Base-by-base conservation (phyloP, 495 filamentous ascomycete genomes). In the Physcia stellaris region DNA sequence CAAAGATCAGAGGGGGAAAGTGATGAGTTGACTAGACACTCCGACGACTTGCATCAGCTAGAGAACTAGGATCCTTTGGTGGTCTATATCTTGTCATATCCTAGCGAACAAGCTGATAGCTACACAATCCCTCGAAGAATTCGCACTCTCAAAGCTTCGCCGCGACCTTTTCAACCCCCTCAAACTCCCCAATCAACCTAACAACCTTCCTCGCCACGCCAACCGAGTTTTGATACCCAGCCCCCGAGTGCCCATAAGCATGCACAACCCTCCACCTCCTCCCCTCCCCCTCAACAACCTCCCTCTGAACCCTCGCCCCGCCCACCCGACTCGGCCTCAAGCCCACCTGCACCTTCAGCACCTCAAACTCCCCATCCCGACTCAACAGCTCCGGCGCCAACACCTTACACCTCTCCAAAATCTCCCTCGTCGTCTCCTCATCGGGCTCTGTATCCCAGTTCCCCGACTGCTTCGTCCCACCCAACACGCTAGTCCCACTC, bases 341-440 rank as follows among this genome's bases (percentile, higher is more conserved):
- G n/a, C 62, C 61, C n/a, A 55, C 55, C 39, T 53, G 47, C 41
- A 52, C 56, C 32, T 47, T 53, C 22, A 63, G 13, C 23, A 58
- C 53, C 43, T 64, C 59, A 42, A 61, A 61, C 6, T 50, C 53
- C 7, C 48, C 52, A 36, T 54, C 43, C 30, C 23, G 20, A n/a
- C 43, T 53, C 40, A 57, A 32, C 10, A 62, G 36, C 48, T 62
- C 60, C 20, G 57, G 62, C 35, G 47, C 55, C 41, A 52, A 45
- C 29, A 21, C 42, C 27, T 40, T 48, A 47, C 47, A 53, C 22
- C 51, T 35, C 28, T 47, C 41, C 41, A 53, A 33, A 43, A 66
- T 68, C 38, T 23, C 42, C 42, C 32, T 29, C 29, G 43, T 63
- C 19, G 49, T 48, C 17, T 40, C 53, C 7, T 45, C 51, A 29